These are phyloP conservation scores for Limonium bicolor DNA, from an alignment of 148 eudicot genomes.

Conservation along the genomic window DNA sequence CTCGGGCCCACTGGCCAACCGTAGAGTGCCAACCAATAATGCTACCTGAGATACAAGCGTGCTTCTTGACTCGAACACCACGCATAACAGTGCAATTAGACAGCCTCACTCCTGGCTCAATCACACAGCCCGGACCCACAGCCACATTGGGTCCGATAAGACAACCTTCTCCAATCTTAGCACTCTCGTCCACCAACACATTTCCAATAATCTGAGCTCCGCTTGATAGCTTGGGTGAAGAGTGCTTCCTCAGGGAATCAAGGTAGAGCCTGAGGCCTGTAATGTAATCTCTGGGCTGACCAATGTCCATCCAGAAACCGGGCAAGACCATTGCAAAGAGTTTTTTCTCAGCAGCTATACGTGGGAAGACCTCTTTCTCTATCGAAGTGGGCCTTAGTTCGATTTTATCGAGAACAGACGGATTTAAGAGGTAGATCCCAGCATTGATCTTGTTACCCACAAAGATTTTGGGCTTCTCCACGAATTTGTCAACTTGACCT, in stretches of 20 bases:
- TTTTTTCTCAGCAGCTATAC: slow-evolving; percentile 25
- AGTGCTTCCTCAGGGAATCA: slow-evolving; percentile 54
- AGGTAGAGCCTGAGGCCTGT: slow-evolving; percentile 83
- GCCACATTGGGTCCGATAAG: slow-evolving; percentile 95
- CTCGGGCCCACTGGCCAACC: slow-evolving; percentile 84
- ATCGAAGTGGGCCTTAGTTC: slow-evolving; percentile 42
- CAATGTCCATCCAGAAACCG: slow-evolving; percentile 99
- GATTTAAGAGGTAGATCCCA: slow-evolving; percentile 80
- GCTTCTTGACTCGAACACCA: slow-evolving; percentile 76
- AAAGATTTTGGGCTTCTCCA: slow-evolving; percentile 82
- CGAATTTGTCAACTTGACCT: slow-evolving; percentile 72
- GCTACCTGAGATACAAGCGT: slow-evolving; percentile 77
- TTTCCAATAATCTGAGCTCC: slow-evolving; percentile 71
- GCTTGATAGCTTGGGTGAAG: slow-evolving; percentile 39
- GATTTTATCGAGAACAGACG: slow-evolving; percentile 43
- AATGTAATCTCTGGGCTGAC: slow-evolving; percentile 89
- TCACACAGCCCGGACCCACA: slow-evolving; percentile 83
- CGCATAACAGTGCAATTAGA: slow-evolving; percentile 90
- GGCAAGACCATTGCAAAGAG: slow-evolving; percentile 41
- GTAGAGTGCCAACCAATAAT: slow-evolving; percentile 97
- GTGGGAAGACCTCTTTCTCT: slow-evolving; percentile 40
- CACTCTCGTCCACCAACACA: slow-evolving; percentile 74
- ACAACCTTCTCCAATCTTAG: slow-evolving; percentile 84
- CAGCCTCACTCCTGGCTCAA: slow-evolving; percentile 78
- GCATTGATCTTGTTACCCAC: slow-evolving; percentile 99